A percentile compares a stretch with the other conserved stretches of the same genome.
phyloP scores from a whole-genome alignment of 805 yeast species.

The Candida argentea region DNA sequence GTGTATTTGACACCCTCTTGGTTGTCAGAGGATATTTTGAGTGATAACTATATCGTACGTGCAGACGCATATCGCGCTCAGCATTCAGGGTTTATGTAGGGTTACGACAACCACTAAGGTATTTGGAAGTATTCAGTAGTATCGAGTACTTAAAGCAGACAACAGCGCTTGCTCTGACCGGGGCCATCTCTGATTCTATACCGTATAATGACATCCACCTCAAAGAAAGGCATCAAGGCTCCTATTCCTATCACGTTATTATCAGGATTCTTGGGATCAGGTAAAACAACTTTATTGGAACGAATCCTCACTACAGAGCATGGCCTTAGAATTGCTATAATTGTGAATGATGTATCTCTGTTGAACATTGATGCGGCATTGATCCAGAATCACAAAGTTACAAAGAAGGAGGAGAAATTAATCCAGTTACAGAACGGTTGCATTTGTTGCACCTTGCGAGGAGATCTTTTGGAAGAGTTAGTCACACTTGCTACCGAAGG shows the following conservation, averaged over 20 bases:
- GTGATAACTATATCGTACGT: no score
- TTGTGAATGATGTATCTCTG: slow-evolving; percentile 36
- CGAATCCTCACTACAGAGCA: slow-evolving; percentile 29
- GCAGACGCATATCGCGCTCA: no score
- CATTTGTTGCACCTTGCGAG: slow-evolving; percentile 38
- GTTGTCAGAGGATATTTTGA: no score
- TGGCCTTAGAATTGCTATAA: slow-evolving; percentile 34
- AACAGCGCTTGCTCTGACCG: no score
- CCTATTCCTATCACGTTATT: slow-evolving; percentile 37
- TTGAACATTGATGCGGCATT: slow-evolving; percentile 35
- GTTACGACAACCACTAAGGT: no score
- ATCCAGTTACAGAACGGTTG: slow-evolving; percentile 40
- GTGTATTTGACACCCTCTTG: no score
- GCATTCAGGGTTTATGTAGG: no score
- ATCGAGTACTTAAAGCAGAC: no score
- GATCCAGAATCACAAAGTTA: slow-evolving; percentile 27
- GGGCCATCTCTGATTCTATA: no score
- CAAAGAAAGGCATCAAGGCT: slow-evolving; percentile 1
- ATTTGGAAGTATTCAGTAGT: no score
- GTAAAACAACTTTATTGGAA: slow-evolving; percentile 38
- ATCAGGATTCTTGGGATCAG: slow-evolving; percentile 38
- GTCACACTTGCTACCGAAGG: slow-evolving; percentile 23
- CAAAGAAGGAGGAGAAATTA: slow-evolving; percentile 31
- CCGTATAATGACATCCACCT: not conserved
- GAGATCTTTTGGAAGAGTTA: slow-evolving; percentile 35